A percentile compares a stretch with the other conserved stretches of the same genome.
Conservation (phyloP, 2,329 filamentous ascomycete genomes). For the Fusarium pseudonygamai region DNA sequence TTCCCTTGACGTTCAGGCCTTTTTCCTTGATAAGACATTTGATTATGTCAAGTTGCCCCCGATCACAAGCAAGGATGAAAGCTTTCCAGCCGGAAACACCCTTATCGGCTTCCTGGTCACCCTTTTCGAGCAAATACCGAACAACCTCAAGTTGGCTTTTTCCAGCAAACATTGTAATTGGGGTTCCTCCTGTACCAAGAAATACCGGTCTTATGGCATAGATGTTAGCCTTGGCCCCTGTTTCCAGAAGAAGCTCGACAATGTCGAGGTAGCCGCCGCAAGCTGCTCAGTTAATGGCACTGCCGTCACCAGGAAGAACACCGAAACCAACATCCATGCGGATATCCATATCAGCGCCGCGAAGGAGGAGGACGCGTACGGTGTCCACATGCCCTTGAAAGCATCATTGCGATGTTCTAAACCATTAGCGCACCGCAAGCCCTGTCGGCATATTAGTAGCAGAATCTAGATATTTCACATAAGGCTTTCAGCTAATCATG, state of each 20-base stretch:
- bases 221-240: not conserved
- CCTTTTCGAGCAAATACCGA: not conserved
- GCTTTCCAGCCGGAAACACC: not conserved
- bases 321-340: not conserved
- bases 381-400: not conserved
- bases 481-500: too few relatives aligned
- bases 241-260: accelerated
- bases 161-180: not conserved
- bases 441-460: too few relatives aligned
- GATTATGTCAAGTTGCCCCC: accelerated
- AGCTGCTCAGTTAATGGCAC: not conserved
- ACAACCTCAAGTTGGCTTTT: not conserved
- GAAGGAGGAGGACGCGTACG: not conserved
- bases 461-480: too few relatives aligned
- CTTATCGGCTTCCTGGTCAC: accelerated
- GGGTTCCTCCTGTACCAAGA: not conserved
- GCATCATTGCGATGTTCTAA: too few relatives aligned
- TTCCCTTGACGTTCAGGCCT: accelerated
- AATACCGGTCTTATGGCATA: not conserved
- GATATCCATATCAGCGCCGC: not conserved
- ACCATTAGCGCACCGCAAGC: too few relatives aligned
- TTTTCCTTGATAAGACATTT: not conserved
- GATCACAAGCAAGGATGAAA: not conserved
- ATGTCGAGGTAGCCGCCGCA: not conserved
- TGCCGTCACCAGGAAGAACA: not conserved